Evolutionary conservation across 2,329 filamentous ascomycete species (phyloP).

Genomic region (Hortaea werneckii): DNA sequence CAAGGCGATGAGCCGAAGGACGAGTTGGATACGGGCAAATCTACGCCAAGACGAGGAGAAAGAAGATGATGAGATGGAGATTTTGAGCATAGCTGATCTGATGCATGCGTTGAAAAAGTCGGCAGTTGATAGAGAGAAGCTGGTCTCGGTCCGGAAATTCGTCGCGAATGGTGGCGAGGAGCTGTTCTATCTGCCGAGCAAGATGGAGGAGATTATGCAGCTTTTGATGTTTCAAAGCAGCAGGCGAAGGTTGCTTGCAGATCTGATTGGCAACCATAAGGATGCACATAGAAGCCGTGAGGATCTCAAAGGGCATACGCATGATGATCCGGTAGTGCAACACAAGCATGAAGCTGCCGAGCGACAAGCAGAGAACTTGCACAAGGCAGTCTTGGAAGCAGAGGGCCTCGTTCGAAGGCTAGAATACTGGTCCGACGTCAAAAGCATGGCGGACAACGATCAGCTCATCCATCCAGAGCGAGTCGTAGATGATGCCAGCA

Average conservation of each 20-base stretch:
- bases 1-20: not conserved
- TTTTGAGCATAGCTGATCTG: conserved; percentile 57
- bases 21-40: conserved; percentile 5
- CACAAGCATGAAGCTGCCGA: conserved; percentile 23
- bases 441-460: conserved; percentile 24
- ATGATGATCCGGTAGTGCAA: conserved; percentile 33
- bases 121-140: conserved; percentile 82
- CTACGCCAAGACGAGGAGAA: conserved; percentile 29
- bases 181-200: conserved; percentile 59
- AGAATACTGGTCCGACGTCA: conserved; percentile 75
- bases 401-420: conserved; percentile 70
- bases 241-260: conserved; percentile 61
- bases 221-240: conserved; percentile 85
- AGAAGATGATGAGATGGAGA: conserved; percentile 41
- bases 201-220: conserved; percentile 78
- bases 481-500: conserved; percentile 1
- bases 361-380: conserved; percentile 56
- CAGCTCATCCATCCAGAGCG: conserved; percentile 1
- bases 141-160: conserved; percentile 73
- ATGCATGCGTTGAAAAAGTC: conserved; percentile 57
- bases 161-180: conserved; percentile 68
- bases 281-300: conserved; percentile 42
- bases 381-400: conserved; percentile 62
- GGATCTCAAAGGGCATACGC: conserved; percentile 31
- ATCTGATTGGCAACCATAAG: conserved; percentile 54